Evolutionary conservation across 2,329 filamentous ascomycete genomes (phyloP).

Genomic region (Ophiostoma tasmaniense): DNA sequence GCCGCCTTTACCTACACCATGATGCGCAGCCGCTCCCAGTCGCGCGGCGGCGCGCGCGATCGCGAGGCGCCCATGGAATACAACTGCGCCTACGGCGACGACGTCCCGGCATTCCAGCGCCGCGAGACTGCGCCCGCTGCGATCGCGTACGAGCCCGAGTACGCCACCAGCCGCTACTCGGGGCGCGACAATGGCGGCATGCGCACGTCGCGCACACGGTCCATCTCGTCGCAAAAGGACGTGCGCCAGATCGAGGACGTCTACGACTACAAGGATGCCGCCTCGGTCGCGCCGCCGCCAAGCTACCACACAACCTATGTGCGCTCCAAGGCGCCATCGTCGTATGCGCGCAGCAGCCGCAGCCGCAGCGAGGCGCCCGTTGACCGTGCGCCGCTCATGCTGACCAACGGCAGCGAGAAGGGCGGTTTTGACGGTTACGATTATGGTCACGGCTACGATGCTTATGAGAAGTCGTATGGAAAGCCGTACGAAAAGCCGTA

Average conservation of each 20-base stretch:
- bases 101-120: slow-evolving; percentile 33
- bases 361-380: neutral
- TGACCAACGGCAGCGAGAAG: slow-evolving; percentile 1
- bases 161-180: neutral
- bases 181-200: neutral
- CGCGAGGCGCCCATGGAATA: slow-evolving; percentile 33
- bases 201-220: neutral
- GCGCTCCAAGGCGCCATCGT: neutral
- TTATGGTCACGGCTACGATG: neutral
- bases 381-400: neutral
- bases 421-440: neutral
- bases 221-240: slow-evolving; percentile 2
- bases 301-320: slow-evolving; percentile 1
- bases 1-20: slow-evolving; percentile 68
- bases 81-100: slow-evolving; percentile 18
- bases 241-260: neutral
- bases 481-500: neutral
- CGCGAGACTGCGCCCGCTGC: slow-evolving; percentile 21
- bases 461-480: neutral
- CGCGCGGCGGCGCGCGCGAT: slow-evolving; percentile 25
- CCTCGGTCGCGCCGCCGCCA: neutral
- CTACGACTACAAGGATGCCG: slow-evolving; percentile 8
- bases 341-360: slow-evolving; percentile 4
- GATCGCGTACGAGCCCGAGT: neutral
- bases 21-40: slow-evolving; percentile 40